Evolutionary conservation across 306 rosid genomes (phyloP).

Genomic region (Gastrolobium bilobum): DNA sequence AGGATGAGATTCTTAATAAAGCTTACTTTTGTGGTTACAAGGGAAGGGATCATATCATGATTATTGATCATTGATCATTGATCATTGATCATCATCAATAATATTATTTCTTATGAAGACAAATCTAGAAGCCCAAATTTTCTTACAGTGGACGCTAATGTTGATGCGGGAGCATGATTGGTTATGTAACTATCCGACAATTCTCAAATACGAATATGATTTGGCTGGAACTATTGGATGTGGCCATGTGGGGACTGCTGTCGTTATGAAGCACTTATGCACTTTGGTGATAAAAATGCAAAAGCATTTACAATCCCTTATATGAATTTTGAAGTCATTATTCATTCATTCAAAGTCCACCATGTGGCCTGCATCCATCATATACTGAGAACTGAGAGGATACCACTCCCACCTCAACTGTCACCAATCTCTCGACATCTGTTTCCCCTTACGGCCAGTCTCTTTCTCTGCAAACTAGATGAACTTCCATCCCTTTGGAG

Average conservation of each 20-base stretch:
- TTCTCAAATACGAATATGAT: constrained; percentile 21
- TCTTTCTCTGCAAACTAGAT: too few species aligned
- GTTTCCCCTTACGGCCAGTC: too few species aligned
- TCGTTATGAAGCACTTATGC: constrained; percentile 25
- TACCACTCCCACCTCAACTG: constrained; percentile 5
- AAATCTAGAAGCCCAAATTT: not conserved
- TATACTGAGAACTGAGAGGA: not conserved
- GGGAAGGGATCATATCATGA: not conserved
- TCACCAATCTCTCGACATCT: not conserved
- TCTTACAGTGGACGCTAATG: not conserved
- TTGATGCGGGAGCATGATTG: constrained; percentile 24
- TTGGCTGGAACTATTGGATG: constrained; percentile 44
- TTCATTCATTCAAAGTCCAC: constrained; percentile 34
- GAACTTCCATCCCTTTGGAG: too few species aligned
- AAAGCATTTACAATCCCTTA: constrained; percentile 33
- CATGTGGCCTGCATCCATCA: constrained; percentile 21
- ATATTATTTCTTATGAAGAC: not conserved
- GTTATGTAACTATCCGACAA: not conserved
- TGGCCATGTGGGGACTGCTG: constrained; percentile 10
- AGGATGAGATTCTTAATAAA: constrained; percentile 23
- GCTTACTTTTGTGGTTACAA: constrained; percentile 23
- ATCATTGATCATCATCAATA: not conserved
- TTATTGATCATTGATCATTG: too few species aligned
- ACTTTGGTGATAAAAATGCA: constrained; percentile 31
- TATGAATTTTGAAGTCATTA: constrained; percentile 26